Conservation (phyloP, 306 rosid genomes). For the Vigna unguiculata region DNA sequence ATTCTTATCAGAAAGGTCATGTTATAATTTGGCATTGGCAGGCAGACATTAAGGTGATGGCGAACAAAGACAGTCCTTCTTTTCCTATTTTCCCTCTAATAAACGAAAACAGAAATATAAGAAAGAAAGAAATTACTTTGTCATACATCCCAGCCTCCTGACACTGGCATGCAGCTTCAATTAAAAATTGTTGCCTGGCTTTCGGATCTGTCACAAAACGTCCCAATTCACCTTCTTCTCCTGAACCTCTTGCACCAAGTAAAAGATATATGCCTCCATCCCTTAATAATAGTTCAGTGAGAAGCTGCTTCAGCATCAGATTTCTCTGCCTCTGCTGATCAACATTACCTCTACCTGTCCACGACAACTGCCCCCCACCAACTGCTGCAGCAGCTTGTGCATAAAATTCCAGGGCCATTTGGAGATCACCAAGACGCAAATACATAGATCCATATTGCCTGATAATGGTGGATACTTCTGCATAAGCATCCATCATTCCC, state of each 20-base stretch:
- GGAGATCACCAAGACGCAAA: slow-evolving; percentile 77
- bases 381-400: slow-evolving; percentile 99
- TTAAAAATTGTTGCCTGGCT: slow-evolving; percentile 83
- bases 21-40: slow-evolving; percentile 7
- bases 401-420: slow-evolving; percentile 82
- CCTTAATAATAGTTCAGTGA: slow-evolving; percentile 79
- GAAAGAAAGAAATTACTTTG: slow-evolving; percentile 60
- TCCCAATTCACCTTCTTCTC: slow-evolving; percentile 94
- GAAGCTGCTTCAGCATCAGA: slow-evolving; percentile 96
- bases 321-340: slow-evolving; percentile 96
- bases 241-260: slow-evolving; percentile 93
- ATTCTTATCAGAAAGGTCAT: slow-evolving; percentile 32
- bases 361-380: slow-evolving; percentile 91
- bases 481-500: slow-evolving; percentile 95
- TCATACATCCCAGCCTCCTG: slow-evolving; percentile 96
- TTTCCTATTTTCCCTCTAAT: slow-evolving; percentile 23
- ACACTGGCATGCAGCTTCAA: slow-evolving; percentile 91
- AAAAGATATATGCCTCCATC: slow-evolving; percentile 89
- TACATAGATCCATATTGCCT: slow-evolving; percentile 89
- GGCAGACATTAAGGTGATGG: background rate
- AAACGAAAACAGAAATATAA: slow-evolving; percentile 24
- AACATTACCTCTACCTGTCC: slow-evolving; percentile 85
- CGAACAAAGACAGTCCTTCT: background rate
- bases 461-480: slow-evolving; percentile 83
- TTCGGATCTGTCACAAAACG: slow-evolving; percentile 79